These are phyloP conservation scores for Solanum habrochaites DNA, from an alignment of 257 asterid species.

Conservation along the genomic window DNA sequence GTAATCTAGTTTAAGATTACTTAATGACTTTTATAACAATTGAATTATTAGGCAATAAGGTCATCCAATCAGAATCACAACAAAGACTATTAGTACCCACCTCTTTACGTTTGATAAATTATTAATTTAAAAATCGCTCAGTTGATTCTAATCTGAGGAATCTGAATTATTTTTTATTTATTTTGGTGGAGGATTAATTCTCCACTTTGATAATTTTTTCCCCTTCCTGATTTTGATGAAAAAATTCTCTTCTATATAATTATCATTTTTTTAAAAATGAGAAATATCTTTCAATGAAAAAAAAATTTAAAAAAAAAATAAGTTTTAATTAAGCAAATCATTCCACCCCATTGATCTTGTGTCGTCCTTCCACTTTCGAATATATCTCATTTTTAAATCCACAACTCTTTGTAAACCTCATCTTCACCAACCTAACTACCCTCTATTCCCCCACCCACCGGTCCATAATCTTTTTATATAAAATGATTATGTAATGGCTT, in stretches of 20 bases:
- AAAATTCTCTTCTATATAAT: background rate
- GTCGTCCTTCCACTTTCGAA: background rate
- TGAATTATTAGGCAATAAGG: background rate
- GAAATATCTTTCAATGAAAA: background rate
- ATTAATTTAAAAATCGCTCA: no score
- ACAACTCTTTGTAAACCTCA: background rate
- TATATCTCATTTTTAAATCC: background rate
- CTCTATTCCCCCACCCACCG: background rate
- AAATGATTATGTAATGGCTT: background rate
- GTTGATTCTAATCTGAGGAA: no score
- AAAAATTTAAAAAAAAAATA: background rate
- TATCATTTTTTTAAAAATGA: accelerated
- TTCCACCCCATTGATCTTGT: background rate
- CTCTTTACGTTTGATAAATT: no score
- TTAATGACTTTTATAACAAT: background rate
- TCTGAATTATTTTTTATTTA: no score
- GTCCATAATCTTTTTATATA: background rate
- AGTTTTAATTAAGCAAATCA: accelerated
- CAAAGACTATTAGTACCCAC: background rate
- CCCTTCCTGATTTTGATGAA: no score
- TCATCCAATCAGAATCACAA: background rate
- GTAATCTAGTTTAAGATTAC: background rate
- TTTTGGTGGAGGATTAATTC: no score
- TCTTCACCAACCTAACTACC: background rate
- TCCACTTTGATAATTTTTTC: no score